Evolutionary conservation across 148 eudicot genomes (phyloP).

Genomic region (Simmondsia chinensis): DNA sequence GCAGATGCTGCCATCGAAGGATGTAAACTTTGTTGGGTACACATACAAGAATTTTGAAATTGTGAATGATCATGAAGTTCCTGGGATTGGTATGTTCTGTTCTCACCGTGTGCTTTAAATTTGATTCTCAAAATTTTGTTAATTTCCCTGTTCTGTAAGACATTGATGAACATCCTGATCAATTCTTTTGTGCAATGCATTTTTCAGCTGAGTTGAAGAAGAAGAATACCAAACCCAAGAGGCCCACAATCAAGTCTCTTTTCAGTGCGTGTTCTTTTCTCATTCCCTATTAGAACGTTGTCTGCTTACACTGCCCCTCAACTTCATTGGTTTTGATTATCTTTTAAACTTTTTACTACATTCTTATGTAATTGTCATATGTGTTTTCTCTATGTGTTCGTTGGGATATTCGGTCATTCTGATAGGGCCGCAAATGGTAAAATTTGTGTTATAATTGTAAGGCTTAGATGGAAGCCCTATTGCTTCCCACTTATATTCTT

Average conservation of each 20-base stretch:
- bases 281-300: neutral
- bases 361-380: too few relatives aligned
- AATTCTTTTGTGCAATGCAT: neutral
- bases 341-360: neutral
- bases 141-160: neutral
- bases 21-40: constrained; percentile 88
- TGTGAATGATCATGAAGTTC: constrained; percentile 82
- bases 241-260: constrained; percentile 92
- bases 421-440: too few relatives aligned
- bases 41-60: constrained; percentile 92
- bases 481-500: too few relatives aligned
- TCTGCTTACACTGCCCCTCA: neutral
- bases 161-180: neutral
- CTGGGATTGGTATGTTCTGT: constrained; percentile 59
- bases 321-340: too few relatives aligned
- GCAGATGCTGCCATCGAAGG: constrained; percentile 93
- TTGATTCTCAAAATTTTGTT: neutral
- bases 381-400: too few relatives aligned
- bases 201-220: constrained; percentile 87
- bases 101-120: neutral
- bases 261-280: constrained; percentile 48
- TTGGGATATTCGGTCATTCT: too few relatives aligned
- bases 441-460: too few relatives aligned
- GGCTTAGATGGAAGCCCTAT: too few relatives aligned
- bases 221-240: constrained; percentile 77